phyloP scores from a whole-genome alignment of 139 green algal species.

The Marvania coccoides region DNA sequence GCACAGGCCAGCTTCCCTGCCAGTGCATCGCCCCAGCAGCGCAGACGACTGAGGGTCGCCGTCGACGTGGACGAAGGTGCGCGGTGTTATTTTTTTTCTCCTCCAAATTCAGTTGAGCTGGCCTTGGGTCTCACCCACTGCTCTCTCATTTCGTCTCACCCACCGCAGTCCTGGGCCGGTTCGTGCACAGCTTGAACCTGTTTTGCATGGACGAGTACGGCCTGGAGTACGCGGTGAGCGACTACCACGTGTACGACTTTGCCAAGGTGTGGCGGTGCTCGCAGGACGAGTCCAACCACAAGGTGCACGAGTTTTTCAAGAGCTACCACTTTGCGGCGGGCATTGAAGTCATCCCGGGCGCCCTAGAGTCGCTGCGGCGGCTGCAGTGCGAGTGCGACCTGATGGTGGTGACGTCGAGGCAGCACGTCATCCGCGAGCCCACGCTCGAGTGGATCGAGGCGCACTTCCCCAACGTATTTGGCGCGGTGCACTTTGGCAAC shows the following conservation, averaged over 20 bases:
- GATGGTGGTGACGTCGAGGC: constrained; percentile 83
- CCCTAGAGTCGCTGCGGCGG: constrained; percentile 56
- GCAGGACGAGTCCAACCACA: constrained; percentile 74
- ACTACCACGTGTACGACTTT: constrained; percentile 91
- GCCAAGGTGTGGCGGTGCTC: constrained; percentile 83
- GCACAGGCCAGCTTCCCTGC: not conserved
- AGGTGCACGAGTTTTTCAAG: constrained; percentile 93
- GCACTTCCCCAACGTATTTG: constrained; percentile 62
- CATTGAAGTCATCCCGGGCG: constrained; percentile 82
- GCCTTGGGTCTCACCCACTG: not conserved
- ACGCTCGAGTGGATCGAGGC: constrained; percentile 81
- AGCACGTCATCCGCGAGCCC: constrained; percentile 82
- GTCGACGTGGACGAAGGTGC: constrained; percentile 80
- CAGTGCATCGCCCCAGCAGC: not conserved
- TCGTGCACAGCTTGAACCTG: constrained; percentile 72
- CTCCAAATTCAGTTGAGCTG: not conserved
- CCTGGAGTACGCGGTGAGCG: constrained; percentile 56
- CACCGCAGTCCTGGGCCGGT: constrained; percentile 72
- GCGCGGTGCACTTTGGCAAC: constrained; percentile 92
- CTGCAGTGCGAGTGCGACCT: constrained; percentile 60
- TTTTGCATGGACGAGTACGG: constrained; percentile 72
- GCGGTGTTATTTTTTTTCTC: not conserved
- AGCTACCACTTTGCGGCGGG: constrained; percentile 79
- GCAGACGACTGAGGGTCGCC: constrained; percentile 41
- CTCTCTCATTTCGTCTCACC: not conserved